Base-by-base conservation (phyloP, 768 basidiomycete genomes). In the Plicaturopsis crispa region DNA sequence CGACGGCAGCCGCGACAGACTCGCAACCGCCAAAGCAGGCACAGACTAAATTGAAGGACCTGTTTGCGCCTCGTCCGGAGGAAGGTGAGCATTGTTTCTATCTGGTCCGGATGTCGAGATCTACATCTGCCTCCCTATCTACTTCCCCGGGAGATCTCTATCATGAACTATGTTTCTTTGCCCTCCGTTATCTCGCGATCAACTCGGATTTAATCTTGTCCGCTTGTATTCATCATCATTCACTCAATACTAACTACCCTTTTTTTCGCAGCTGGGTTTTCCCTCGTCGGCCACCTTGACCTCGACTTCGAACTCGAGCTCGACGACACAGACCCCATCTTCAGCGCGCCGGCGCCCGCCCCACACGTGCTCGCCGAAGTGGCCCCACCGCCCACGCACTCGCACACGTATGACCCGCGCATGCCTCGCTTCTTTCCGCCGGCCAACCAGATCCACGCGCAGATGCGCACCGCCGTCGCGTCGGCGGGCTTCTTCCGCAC, bases 281-380 rank as follows among this genome's bases (percentile, higher is more conserved):
- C 87, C 8, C 65, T 89, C n/a, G 65, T 88, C 4, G 72, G 71
- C 0, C 78, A 87, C 44, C 72, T 89, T 24, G 78, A 84, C 35
- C 64, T 88, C 16, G 85, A 88, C 43, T 63, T 79, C 22, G 83
- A 83, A 34, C 62, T 84, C 12, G 81, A 84, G 36, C 71, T 75
- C n/a, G 75, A 76, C 24, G 40, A 72, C 20, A 49, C 56, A 19
- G 46, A 50, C 26, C 57, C 67, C 4, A 53, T 48, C 3, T 24
- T 49, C 0, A 38, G 39, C 32, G 30, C 35, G 33, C 24, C 24
- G 16, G 39, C 16, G 30, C 26, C 43, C 30, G 17, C 33, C 41
- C n/a, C n/a, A n/a, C n/a, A n/a, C n/a, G n/a, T n/a, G n/a, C 13
- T 18, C 7, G 45, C 37, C 10, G 10, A 39, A 16, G 26, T 49